These are phyloP conservation scores for Fusarium paranaense DNA, from an alignment of 2,329 filamentous ascomycete species.

Conservation along the genomic window DNA sequence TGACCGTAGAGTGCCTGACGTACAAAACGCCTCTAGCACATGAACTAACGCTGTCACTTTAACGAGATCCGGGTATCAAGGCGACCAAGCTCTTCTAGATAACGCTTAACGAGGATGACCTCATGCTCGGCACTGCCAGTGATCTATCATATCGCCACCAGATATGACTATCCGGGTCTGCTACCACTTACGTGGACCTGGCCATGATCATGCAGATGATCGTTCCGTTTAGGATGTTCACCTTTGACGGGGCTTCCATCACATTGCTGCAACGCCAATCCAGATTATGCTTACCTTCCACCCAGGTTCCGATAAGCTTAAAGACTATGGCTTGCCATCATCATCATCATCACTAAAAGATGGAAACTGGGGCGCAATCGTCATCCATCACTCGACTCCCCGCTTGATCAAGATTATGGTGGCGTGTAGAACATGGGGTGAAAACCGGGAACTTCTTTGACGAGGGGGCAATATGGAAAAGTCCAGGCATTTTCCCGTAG, in stretches of 20 bases:
- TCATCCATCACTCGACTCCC: neutral
- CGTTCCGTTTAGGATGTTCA: neutral
- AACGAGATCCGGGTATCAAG: neutral
- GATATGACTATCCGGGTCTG: neutral
- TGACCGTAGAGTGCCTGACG: neutral
- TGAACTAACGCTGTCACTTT: neutral
- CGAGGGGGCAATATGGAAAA: neutral
- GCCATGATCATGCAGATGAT: neutral
- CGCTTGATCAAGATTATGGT: neutral
- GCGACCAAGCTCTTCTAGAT: neutral
- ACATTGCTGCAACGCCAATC: neutral
- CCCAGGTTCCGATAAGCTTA: neutral
- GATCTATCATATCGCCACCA: neutral
- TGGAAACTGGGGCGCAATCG: neutral
- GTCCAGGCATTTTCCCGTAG: neutral
- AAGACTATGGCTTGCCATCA: neutral
- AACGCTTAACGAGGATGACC: neutral
- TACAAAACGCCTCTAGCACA: neutral
- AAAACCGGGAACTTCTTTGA: neutral
- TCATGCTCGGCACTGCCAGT: neutral
- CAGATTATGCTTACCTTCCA: neutral
- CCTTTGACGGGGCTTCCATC: neutral
- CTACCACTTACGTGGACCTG: neutral
- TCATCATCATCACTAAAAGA: neutral
- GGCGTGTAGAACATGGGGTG: neutral